A percentile compares a stretch with the other conserved stretches of the same genome.
These are phyloP conservation scores for Cantharellus anzutake DNA, from an alignment of 768 basidiomycete genomes.

Conservation along the genomic window DNA sequence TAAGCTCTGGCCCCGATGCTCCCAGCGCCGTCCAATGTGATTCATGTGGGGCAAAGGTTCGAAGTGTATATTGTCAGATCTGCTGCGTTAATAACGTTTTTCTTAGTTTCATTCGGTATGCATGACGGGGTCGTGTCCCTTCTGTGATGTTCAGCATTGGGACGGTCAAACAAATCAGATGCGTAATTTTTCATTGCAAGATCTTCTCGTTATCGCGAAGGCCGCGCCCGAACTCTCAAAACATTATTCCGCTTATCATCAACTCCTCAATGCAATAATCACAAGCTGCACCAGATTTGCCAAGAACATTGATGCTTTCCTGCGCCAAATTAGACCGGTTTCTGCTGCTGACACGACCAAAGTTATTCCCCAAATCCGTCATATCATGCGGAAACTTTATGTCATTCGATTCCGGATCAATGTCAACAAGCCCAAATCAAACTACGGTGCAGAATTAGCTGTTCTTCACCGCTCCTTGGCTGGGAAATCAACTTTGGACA, in stretches of 20 bases:
- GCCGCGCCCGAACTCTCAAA: constrained; percentile 63
- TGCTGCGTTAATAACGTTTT: background rate
- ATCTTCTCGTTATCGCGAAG: constrained; percentile 46
- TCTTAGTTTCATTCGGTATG: constrained; percentile 63
- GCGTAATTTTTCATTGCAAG: constrained; percentile 70
- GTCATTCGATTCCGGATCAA: constrained; percentile 55
- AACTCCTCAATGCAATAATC: constrained; percentile 60
- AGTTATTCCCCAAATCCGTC: constrained; percentile 51
- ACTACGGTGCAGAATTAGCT: background rate
- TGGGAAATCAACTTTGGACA: background rate
- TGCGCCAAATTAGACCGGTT: constrained; percentile 19
- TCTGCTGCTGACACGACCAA: background rate
- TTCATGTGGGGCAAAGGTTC: constrained; percentile 45
- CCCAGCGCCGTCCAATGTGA: constrained; percentile 85
- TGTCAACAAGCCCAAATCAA: background rate
- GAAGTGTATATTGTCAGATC: background rate
- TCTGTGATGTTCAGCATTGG: constrained; percentile 86
- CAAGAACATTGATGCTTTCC: constrained; percentile 60
- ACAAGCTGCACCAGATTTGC: constrained; percentile 62
- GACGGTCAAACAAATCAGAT: constrained; percentile 70
- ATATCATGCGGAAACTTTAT: constrained; percentile 81
- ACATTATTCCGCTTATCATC: constrained; percentile 64
- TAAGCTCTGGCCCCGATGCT: background rate
- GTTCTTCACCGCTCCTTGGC: background rate
- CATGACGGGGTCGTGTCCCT: constrained; percentile 75